Evolutionary conservation across 2,329 filamentous ascomycete genomes (phyloP).

Genomic region (Aureobasidium namibiae): DNA sequence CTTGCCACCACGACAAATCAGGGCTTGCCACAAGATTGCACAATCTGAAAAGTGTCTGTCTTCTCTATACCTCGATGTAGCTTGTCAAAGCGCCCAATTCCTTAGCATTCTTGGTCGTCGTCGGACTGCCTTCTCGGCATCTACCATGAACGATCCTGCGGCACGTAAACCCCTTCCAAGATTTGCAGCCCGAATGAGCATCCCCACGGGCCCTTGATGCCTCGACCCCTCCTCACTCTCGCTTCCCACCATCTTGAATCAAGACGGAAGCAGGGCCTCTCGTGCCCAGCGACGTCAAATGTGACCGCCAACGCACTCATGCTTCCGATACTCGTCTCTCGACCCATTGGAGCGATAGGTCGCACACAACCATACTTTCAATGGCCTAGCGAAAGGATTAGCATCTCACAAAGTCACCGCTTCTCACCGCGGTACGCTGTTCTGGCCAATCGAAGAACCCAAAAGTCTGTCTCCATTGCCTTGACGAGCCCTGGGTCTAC

Average conservation of each 20-base stretch:
- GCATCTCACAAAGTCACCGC: slow-evolving; percentile 1
- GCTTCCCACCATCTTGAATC: neutral
- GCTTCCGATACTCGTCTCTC: neutral
- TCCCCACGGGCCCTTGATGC: neutral
- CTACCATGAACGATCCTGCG: neutral
- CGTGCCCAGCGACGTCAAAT: slow-evolving; percentile 6
- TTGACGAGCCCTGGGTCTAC: neutral
- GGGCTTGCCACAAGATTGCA: neutral
- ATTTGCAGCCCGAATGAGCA: neutral
- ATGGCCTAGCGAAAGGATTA: neutral
- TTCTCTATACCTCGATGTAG: neutral
- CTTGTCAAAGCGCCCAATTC: neutral
- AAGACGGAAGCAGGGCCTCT: neutral
- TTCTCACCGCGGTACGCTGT: neutral
- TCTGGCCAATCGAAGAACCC: neutral
- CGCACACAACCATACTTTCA: slow-evolving; percentile 11
- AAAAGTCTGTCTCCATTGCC: neutral
- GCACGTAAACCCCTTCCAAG: neutral
- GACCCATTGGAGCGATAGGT: slow-evolving; percentile 1
- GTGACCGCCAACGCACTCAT: slow-evolving; percentile 10
- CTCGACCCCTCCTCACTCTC: slow-evolving; percentile 4
- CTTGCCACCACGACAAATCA: neutral
- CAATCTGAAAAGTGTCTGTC: neutral
- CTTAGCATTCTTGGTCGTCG: neutral
- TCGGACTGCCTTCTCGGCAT: neutral